A percentile compares a stretch with the other conserved stretches of the same genome.
Conservation (phyloP, 1,284 basidiomycete genomes). For the Pseudozyma thailandica region DNA sequence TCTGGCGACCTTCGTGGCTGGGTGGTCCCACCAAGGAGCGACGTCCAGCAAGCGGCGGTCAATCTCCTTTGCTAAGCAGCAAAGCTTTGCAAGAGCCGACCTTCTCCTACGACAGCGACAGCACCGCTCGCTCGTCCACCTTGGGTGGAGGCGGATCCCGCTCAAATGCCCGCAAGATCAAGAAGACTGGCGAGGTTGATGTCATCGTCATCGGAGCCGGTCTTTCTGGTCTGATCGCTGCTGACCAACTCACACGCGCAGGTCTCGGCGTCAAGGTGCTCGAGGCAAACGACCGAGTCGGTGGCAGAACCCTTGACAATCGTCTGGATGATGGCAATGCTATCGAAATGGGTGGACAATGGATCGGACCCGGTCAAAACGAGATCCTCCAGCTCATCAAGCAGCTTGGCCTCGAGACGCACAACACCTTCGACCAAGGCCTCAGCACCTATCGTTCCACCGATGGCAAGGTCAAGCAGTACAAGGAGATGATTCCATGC, state of each 20-base stretch:
- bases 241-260: constrained; percentile 67
- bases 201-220: constrained; percentile 71
- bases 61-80: background rate
- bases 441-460: constrained; percentile 42
- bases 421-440: constrained; percentile 44
- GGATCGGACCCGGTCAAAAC: constrained; percentile 71
- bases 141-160: background rate
- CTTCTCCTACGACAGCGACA: constrained; percentile 10
- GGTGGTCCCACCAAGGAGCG: constrained; percentile 8
- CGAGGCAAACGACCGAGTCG: constrained; percentile 70
- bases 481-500: constrained; percentile 40
- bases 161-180: constrained; percentile 9
- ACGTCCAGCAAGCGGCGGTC: constrained; percentile 4
- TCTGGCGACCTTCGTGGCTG: constrained; percentile 25
- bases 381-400: constrained; percentile 70
- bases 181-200: constrained; percentile 49
- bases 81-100: background rate
- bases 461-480: constrained; percentile 27
- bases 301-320: constrained; percentile 69
- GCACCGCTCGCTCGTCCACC: constrained; percentile 2
- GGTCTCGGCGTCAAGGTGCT: constrained; percentile 70
- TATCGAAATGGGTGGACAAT: constrained; percentile 71
- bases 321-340: constrained; percentile 54
- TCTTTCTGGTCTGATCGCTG: constrained; percentile 70
- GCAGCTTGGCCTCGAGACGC: constrained; percentile 67